These are phyloP conservation scores for Talaromyces sp. DNA, from an alignment of 2,329 filamentous ascomycete species.

Conservation along the genomic window DNA sequence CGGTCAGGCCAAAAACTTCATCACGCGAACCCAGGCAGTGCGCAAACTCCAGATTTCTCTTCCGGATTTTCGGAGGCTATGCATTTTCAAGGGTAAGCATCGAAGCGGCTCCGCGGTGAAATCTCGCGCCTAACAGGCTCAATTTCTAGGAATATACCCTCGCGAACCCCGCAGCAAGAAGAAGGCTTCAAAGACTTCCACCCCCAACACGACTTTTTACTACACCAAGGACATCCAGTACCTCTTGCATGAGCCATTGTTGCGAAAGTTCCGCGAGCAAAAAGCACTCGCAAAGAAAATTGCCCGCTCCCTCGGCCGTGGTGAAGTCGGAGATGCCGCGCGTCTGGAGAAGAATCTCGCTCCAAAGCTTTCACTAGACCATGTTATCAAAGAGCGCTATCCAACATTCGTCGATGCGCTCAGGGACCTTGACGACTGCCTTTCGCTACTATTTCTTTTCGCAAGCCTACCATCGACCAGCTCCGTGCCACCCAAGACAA, in stretches of 20 bases:
- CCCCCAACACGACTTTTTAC: conserved; percentile 85
- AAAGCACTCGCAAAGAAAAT: conserved; percentile 98
- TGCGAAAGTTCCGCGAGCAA: conserved; percentile 93
- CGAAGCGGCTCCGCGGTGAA: background rate
- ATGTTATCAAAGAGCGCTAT: conserved; percentile 97
- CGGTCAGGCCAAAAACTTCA: conserved; percentile 96
- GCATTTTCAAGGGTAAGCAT: conserved; percentile 83
- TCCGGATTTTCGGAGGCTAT: conserved; percentile 94
- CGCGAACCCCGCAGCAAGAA: conserved; percentile 95
- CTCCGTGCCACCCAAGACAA: conserved; percentile 88
- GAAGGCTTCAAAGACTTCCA: conserved; percentile 89
- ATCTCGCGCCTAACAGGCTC: background rate
- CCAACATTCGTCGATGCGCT: conserved; percentile 93
- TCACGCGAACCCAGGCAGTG: conserved; percentile 93
- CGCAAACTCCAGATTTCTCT: conserved; percentile 97
- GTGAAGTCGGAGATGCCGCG: conserved; percentile 82
- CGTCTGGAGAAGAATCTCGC: conserved; percentile 87
- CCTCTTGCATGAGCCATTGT: conserved; percentile 88
- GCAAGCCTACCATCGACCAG: conserved; percentile 89
- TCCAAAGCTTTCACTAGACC: conserved; percentile 84
- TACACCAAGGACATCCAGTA: conserved; percentile 97
- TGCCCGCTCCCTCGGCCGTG: conserved; percentile 80
- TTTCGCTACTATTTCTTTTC: conserved; percentile 96
- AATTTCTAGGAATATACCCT: conserved; percentile 73
- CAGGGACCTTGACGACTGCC: conserved; percentile 89